Conservation (phyloP, 768 basidiomycete genomes). For the Tulasnella sp. region DNA sequence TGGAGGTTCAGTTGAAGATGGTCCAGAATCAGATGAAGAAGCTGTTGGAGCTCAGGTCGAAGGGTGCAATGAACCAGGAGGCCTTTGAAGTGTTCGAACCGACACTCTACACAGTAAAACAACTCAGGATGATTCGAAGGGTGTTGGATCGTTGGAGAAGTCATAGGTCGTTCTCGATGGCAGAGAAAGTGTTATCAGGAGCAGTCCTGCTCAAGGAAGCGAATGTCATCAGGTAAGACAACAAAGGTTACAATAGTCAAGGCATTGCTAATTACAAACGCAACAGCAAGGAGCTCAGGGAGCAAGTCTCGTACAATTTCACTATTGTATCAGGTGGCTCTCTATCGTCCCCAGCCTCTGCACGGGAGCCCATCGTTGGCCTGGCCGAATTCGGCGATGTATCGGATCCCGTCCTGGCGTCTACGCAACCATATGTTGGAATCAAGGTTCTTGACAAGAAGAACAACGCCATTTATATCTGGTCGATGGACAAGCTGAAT, state of each 20-base stretch:
- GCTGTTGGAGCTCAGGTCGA: constrained; percentile 58
- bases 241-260: background rate
- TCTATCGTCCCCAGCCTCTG: constrained; percentile 64
- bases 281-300: constrained; percentile 67
- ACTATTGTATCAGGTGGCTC: constrained; percentile 74
- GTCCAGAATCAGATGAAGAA: constrained; percentile 74
- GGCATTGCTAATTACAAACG: background rate
- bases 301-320: constrained; percentile 86
- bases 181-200: constrained; percentile 70
- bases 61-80: constrained; percentile 50
- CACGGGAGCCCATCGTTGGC: constrained; percentile 73
- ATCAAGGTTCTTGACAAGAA: constrained; percentile 86
- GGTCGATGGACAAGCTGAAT: constrained; percentile 80
- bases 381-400: constrained; percentile 89
- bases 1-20: constrained; percentile 75
- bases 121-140: constrained; percentile 69
- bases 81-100: constrained; percentile 59
- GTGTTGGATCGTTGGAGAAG: constrained; percentile 77
- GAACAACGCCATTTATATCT: constrained; percentile 76
- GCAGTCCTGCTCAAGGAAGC: constrained; percentile 88
- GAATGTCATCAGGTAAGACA: constrained; percentile 69
- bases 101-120: constrained; percentile 66
- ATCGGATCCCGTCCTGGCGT: constrained; percentile 64
- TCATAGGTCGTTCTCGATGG: constrained; percentile 81
- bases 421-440: constrained; percentile 70